phyloP scores from a whole-genome alignment of 345 rosid species.

The Mercurialis annua region DNA sequence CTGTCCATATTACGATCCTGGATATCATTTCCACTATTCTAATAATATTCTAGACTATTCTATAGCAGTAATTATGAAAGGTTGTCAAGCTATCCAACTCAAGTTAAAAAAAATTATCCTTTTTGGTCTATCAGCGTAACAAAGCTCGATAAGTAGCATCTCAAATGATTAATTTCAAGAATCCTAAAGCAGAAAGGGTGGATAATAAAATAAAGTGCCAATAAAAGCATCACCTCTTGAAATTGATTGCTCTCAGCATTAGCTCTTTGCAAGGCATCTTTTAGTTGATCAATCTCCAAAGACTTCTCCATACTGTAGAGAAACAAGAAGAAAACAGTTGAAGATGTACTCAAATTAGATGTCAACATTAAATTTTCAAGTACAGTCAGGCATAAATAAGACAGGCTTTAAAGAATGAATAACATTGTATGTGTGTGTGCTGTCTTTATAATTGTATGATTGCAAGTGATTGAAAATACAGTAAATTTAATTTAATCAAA shows the following conservation, averaged over 20 bases:
- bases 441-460: too few relatives aligned
- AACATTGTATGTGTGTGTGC: neutral
- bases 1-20: too few relatives aligned
- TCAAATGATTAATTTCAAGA: slow-evolving; percentile 17
- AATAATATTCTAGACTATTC: too few relatives aligned
- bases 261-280: slow-evolving; percentile 37
- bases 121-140: too few relatives aligned
- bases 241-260: slow-evolving; percentile 35
- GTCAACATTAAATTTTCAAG: neutral
- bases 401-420: neutral
- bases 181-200: slow-evolving; percentile 23
- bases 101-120: too few relatives aligned
- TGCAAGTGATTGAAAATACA: too few relatives aligned
- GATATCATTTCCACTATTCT: too few relatives aligned
- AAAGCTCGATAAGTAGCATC: too few relatives aligned
- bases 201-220: neutral
- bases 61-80: too few relatives aligned
- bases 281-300: slow-evolving; percentile 52
- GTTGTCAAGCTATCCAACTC: too few relatives aligned
- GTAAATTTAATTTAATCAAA: too few relatives aligned
- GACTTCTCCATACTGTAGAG: slow-evolving; percentile 51
- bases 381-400: neutral
- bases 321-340: neutral
- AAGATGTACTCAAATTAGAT: neutral
- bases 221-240: slow-evolving; percentile 43